phyloP scores from a whole-genome alignment of 495 filamentous ascomycete genomes.

The Chlorociboria aeruginascens region DNA sequence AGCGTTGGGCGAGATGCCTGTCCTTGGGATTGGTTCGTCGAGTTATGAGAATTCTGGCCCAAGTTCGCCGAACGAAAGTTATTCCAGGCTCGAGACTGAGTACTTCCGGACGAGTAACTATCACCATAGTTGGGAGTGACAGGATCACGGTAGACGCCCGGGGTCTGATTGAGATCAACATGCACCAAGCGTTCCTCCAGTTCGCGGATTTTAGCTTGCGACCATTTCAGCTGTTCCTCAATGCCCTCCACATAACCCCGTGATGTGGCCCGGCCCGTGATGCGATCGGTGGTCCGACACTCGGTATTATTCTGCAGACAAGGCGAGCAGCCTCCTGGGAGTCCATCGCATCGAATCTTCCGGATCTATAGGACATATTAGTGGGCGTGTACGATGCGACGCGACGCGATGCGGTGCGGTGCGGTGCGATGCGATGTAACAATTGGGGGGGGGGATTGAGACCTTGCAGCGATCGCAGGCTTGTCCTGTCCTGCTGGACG shows the following conservation, averaged over 20 bases:
- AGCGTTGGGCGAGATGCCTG: slow-evolving; percentile 28
- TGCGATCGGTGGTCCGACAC: slow-evolving; percentile 75
- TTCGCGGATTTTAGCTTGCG: slow-evolving; percentile 36
- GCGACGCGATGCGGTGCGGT: neutral
- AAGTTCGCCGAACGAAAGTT: slow-evolving; percentile 5
- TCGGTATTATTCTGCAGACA: slow-evolving; percentile 58
- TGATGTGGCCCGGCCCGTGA: slow-evolving; percentile 69
- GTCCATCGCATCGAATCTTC: slow-evolving; percentile 73
- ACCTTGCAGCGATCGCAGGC: slow-evolving; percentile 91
- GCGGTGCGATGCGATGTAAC: neutral
- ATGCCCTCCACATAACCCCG: slow-evolving; percentile 62
- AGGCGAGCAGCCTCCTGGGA: slow-evolving; percentile 59
- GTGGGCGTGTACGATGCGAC: neutral
- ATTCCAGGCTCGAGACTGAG: neutral
- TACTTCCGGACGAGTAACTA: neutral
- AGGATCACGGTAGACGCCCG: slow-evolving; percentile 11
- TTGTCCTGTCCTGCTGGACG: slow-evolving; percentile 63
- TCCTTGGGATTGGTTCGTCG: slow-evolving; percentile 27
- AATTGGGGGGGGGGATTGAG: slow-evolving; percentile 17
- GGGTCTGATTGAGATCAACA: slow-evolving; percentile 21
- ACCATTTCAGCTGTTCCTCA: slow-evolving; percentile 42
- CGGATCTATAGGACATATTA: slow-evolving; percentile 41
- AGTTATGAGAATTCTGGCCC: neutral
- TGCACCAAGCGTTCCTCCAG: slow-evolving; percentile 33
- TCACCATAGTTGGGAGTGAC: slow-evolving; percentile 3